These are phyloP conservation scores for Cordyceps cateniannulata DNA, from an alignment of 2,329 filamentous ascomycete species.

Conservation along the genomic window DNA sequence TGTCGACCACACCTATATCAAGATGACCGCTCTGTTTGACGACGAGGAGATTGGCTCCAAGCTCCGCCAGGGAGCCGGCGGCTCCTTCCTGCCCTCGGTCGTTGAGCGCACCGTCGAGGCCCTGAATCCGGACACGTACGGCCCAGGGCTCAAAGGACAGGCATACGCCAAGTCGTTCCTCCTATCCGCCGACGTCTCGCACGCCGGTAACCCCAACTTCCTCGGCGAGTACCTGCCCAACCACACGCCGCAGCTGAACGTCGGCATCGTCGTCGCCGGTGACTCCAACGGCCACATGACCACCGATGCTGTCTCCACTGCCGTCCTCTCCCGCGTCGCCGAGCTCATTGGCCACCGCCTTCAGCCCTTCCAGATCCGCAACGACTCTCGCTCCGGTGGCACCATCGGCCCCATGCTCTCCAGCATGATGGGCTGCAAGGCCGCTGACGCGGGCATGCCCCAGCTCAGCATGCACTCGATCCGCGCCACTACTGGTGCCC, in stretches of 20 bases:
- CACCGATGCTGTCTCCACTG: constrained; percentile 79
- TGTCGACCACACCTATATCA: constrained; percentile 62
- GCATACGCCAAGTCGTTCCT: constrained; percentile 91
- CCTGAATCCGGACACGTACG: constrained; percentile 46
- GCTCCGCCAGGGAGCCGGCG: constrained; percentile 80
- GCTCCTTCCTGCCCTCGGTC: constrained; percentile 78
- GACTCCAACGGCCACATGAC: constrained; percentile 96
- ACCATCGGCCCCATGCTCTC: constrained; percentile 93
- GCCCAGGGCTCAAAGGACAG: constrained; percentile 62
- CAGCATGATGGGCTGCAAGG: constrained; percentile 69
- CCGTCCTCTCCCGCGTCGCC: constrained; percentile 72
- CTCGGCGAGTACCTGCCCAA: constrained; percentile 72
- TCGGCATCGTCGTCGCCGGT: constrained; percentile 71
- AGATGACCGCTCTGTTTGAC: constrained; percentile 90
- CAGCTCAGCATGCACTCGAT: constrained; percentile 95
- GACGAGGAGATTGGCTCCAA: constrained; percentile 93
- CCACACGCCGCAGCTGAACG: constrained; percentile 82
- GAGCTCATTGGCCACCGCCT: constrained; percentile 64
- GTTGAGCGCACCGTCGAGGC: constrained; percentile 77
- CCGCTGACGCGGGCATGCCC: constrained; percentile 82
- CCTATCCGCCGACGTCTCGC: constrained; percentile 85
- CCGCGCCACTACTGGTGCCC: constrained; percentile 74
- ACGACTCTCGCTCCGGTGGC: constrained; percentile 81
- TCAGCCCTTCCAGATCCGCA: constrained; percentile 91
- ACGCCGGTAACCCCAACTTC: constrained; percentile 95